Evolutionary conservation across 2,329 filamentous ascomycete genomes (phyloP).

Genomic region (Seiridium cupressi): DNA sequence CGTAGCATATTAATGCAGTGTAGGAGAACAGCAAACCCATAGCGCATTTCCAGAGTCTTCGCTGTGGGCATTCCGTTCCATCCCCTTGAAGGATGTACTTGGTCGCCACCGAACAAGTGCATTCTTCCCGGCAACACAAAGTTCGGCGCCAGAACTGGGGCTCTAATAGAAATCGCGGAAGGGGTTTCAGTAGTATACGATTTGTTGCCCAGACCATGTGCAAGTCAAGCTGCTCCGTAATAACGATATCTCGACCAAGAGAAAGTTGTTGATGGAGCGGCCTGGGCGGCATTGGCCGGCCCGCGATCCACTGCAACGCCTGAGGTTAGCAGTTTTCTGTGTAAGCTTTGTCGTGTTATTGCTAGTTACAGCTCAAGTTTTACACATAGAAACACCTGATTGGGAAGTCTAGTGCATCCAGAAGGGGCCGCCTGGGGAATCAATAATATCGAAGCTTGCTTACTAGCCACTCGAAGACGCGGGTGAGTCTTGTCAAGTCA

Average conservation of each 20-base stretch:
- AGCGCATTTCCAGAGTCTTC: conserved; percentile 27
- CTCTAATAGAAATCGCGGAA: conserved; percentile 37
- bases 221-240: conserved; percentile 36
- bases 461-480: conserved; percentile 9
- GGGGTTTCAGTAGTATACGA: conserved; percentile 36
- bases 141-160: conserved; percentile 33
- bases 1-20: conserved; percentile 32
- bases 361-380: no score
- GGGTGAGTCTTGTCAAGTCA: conserved; percentile 27
- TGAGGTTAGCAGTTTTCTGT: conserved; percentile 16
- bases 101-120: not conserved
- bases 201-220: conserved; percentile 38
- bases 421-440: no score
- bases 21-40: conserved; percentile 38
- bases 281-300: conserved; percentile 33
- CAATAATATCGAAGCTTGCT: no score
- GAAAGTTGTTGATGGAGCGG: conserved; percentile 35
- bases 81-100: not conserved
- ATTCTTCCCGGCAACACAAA: not conserved
- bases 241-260: conserved; percentile 28
- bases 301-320: conserved; percentile 20
- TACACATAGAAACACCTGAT: no score
- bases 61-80: conserved; percentile 4
- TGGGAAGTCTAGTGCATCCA: no score
- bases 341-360: no score